Percentiles rank a stretch among this genome's conserved stretches.
Evolutionary conservation across 2,329 filamentous ascomycete genomes (phyloP).

Genomic region (Colletotrichum noveboracense): DNA sequence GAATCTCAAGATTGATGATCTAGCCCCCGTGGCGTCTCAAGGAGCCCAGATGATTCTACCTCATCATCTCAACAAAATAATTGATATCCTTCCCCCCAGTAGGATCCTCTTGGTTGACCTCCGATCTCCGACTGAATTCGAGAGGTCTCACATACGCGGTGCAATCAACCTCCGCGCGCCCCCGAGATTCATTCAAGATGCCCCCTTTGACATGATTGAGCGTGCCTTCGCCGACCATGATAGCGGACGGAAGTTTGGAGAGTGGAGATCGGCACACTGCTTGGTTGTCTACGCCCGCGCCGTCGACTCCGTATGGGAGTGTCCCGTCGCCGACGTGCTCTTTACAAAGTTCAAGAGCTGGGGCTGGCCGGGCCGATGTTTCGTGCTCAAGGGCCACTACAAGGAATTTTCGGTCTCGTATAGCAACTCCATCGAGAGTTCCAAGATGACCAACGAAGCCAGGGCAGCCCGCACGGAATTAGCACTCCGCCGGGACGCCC

Average conservation of each 20-base stretch:
- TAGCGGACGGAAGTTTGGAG: conserved; percentile 50
- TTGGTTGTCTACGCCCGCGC: conserved; percentile 59
- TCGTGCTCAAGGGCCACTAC: conserved; percentile 62
- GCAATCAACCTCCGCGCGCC: conserved; percentile 59
- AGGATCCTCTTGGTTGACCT: conserved; percentile 56
- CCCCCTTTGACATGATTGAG: conserved; percentile 56
- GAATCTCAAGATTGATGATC: conserved; percentile 45
- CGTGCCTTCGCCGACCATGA: conserved; percentile 54
- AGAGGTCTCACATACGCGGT: conserved; percentile 55
- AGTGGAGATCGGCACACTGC: conserved; percentile 51
- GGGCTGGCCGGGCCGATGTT: conserved; percentile 57
- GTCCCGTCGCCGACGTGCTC: conserved; percentile 51
- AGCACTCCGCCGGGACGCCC: background rate
- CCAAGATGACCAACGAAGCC: conserved; percentile 44
- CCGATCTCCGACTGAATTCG: conserved; percentile 50
- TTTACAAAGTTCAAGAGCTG: conserved; percentile 48
- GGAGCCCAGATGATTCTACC: conserved; percentile 55
- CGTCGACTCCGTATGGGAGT: conserved; percentile 55
- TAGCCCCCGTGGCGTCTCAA: conserved; percentile 31
- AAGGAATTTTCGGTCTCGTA: conserved; percentile 60
- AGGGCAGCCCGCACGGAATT: conserved; percentile 41
- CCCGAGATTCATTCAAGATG: conserved; percentile 50
- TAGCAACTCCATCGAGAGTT: conserved; percentile 52
- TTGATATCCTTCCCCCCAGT: conserved; percentile 53
- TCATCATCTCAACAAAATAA: conserved; percentile 53